Percentiles rank a stretch among this genome's conserved stretches.
phyloP scores from a whole-genome alignment of 2,329 filamentous ascomycete genomes.

The Epichloe gansuensis region DNA sequence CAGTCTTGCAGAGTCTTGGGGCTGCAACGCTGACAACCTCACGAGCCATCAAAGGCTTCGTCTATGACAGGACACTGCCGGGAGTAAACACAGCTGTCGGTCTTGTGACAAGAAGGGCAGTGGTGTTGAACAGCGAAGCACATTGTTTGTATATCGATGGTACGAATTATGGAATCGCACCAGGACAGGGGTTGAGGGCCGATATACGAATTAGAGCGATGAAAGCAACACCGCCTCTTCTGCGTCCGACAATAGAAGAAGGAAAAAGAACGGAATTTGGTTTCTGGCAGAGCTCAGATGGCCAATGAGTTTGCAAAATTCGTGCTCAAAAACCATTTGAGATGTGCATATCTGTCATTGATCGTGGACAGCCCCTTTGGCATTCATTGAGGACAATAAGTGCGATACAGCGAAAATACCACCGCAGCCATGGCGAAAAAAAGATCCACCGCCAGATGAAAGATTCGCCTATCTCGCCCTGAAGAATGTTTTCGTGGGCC shows the following conservation, averaged over 20 bases:
- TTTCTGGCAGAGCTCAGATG: background rate
- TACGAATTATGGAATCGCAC: too few relatives aligned
- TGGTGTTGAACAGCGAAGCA: background rate
- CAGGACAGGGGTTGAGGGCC: too few relatives aligned
- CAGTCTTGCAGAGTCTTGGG: too few relatives aligned
- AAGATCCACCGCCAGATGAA: background rate
- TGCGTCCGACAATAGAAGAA: background rate
- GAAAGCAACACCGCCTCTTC: background rate
- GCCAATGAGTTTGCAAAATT: background rate
- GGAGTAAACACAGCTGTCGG: background rate
- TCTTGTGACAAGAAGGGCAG: background rate
- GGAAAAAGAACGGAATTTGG: background rate
- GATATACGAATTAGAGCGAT: too few relatives aligned
- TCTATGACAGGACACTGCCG: too few relatives aligned
- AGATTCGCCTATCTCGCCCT: background rate
- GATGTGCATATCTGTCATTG: background rate
- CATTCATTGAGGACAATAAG: background rate
- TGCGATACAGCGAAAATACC: background rate
- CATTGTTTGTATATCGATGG: background rate
- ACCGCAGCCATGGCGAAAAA: background rate
- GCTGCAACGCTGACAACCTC: too few relatives aligned
- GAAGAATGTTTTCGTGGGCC: background rate
- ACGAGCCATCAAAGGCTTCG: too few relatives aligned
- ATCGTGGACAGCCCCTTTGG: too few relatives aligned
- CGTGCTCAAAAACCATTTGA: background rate